Conservation (phyloP, 805 yeast species). For the Kazachstania psychrophila region DNA sequence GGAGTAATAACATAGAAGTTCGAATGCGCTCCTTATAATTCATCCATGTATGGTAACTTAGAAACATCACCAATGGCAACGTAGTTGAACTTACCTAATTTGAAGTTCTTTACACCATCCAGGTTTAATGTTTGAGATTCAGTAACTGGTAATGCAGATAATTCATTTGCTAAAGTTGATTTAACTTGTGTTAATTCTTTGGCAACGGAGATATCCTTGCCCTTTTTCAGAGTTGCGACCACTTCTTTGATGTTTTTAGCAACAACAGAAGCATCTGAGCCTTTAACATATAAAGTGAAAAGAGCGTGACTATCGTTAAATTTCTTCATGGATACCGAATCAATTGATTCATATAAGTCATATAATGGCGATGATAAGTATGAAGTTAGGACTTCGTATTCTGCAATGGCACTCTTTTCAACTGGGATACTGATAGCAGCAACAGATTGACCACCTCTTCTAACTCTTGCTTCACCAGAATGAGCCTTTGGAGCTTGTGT, state of each 20-base stretch:
- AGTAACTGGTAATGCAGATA: constrained; percentile 10
- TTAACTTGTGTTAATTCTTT: constrained; percentile 42
- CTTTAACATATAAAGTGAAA: constrained; percentile 60
- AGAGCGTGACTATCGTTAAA: constrained; percentile 78
- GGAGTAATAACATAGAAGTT: no score
- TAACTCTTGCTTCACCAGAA: constrained; percentile 63
- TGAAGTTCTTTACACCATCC: constrained; percentile 34
- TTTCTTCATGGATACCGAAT: constrained; percentile 48
- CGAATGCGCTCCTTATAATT: constrained; percentile 59
- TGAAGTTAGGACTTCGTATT: constrained; percentile 62
- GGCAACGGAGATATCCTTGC: constrained; percentile 51
- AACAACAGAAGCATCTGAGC: constrained; percentile 49
- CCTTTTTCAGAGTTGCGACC: constrained; percentile 43
- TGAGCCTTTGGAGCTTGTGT: constrained; percentile 36
- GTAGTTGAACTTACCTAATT: constrained; percentile 61
- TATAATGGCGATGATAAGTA: constrained; percentile 54
- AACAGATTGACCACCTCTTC: constrained; percentile 54
- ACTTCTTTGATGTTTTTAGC: constrained; percentile 52
- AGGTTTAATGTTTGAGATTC: constrained; percentile 25
- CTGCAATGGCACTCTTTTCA: constrained; percentile 49
- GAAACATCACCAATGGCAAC: constrained; percentile 86
- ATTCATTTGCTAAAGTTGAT: constrained; percentile 35
- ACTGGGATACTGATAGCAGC: constrained; percentile 81
- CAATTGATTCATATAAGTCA: constrained; percentile 42
- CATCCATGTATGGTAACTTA: constrained; percentile 81